These are phyloP conservation scores for Hemisphaericaspora lyxosophila DNA, from an alignment of 1,139 yeast species.

Conservation along the genomic window DNA sequence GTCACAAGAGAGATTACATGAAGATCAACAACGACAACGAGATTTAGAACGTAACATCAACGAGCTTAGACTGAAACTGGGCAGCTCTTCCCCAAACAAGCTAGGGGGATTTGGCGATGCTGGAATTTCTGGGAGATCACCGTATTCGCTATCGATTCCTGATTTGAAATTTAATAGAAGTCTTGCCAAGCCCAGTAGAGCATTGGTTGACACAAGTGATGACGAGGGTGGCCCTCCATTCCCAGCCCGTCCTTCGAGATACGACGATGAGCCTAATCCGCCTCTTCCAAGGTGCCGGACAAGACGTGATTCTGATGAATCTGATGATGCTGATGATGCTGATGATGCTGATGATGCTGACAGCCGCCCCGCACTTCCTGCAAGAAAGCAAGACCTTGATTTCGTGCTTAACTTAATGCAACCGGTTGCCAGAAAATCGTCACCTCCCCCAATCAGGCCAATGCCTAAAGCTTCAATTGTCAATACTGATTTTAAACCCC, in stretches of 20 bases:
- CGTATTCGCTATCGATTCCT: conserved; percentile 13
- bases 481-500: not conserved
- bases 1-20: conserved; percentile 31
- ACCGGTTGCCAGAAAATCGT: conserved; percentile 20
- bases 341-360: conserved; percentile 9
- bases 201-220: conserved; percentile 6
- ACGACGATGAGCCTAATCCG: conserved; percentile 10
- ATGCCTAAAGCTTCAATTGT: not conserved
- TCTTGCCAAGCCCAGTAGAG: not conserved
- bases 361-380: conserved; percentile 19
- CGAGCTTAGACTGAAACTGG: conserved; percentile 29
- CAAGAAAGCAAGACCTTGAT: conserved; percentile 8
- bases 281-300: conserved; percentile 17
- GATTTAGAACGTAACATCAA: conserved; percentile 31
- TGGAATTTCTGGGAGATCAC: not conserved
- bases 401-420: conserved; percentile 21
- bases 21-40: conserved; percentile 35
- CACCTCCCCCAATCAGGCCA: conserved; percentile 5
- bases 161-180: conserved; percentile 23
- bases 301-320: conserved; percentile 6
- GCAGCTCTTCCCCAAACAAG: conserved; percentile 23
- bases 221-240: conserved; percentile 11
- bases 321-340: conserved; percentile 7
- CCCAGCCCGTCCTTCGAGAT: not conserved
- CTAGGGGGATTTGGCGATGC: conserved; percentile 1